Evolutionary conservation across 2,329 filamentous ascomycete species (phyloP), one percentile per base, ranked within the genome.

Genomic region (Moelleriella libera): DNA sequence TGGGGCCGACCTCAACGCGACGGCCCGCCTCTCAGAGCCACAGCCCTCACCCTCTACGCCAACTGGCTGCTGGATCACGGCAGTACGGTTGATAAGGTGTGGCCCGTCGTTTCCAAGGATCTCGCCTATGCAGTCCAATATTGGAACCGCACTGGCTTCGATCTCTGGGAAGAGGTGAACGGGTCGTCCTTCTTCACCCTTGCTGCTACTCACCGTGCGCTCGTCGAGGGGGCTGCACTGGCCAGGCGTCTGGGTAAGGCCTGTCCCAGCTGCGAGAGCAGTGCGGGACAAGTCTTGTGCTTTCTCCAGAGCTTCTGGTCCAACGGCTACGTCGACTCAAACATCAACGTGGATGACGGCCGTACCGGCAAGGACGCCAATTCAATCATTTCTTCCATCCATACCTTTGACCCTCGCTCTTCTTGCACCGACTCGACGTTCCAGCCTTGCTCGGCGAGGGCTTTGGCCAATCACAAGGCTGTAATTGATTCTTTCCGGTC

Each of bases 81-180:
- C 7, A 78, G 82, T 56, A 67, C 78, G 9, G 68, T 68, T 4
- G 61, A 67, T 43, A 70, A 75, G 43, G 67, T 85, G 42, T 89
- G 84, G 84, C 85, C 85, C 2, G 69, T 90, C 46, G 76, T 88
- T 44, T 70, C 72, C 44, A 90, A 88, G 54, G 87, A 92, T 56
- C 71, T 94, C 34, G 73, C 72, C 43, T 92, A 90, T 52, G 79
- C 87, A 6, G 74, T 79, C 1, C 77, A 86, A 57, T 85, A 86
- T 66, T 86, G 82, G 73, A 78, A 76, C 58, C 63, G 70, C 52
- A 76, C 74, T 0, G 75, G 75, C 5, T 92, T 80, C 57, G 87
- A 94, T 60, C 72, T 94, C 3, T 92, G 87, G 87, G 87, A 92
- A 60, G 87, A 92, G 61, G 77, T 89, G 11, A 68, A 71, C 29